A percentile compares a stretch with the other conserved stretches of the same genome.
Evolutionary conservation across 2,329 filamentous ascomycete species (phyloP).

Genomic region (Diaporthe destruens): DNA sequence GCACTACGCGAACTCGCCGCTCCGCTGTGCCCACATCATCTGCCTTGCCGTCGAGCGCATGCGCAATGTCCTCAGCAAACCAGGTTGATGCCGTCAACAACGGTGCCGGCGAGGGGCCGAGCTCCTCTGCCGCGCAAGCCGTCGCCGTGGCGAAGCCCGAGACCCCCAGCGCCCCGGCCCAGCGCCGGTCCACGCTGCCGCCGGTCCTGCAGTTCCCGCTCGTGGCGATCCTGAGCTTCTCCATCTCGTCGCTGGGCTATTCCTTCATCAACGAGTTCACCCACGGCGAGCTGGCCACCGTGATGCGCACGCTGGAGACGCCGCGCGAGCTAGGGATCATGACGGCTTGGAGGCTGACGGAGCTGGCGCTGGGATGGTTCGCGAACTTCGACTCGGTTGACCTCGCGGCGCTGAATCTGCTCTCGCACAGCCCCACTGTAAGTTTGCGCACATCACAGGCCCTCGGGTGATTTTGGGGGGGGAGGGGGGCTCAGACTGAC

Average conservation of each 20-base stretch:
- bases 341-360: slow-evolving; percentile 70
- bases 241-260: slow-evolving; percentile 74
- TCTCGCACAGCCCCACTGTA: slow-evolving; percentile 81
- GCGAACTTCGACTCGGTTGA: slow-evolving; percentile 80
- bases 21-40: neutral
- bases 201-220: slow-evolving; percentile 64
- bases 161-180: neutral
- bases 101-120: slow-evolving; percentile 37
- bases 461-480: neutral
- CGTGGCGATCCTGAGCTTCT: slow-evolving; percentile 67
- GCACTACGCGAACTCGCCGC: neutral
- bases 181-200: slow-evolving; percentile 56
- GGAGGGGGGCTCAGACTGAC: slow-evolving; percentile 40
- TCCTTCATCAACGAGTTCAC: slow-evolving; percentile 71
- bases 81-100: slow-evolving; percentile 20
- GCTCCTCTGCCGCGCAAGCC: slow-evolving; percentile 8
- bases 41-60: slow-evolving; percentile 1
- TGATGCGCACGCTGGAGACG: slow-evolving; percentile 74
- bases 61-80: slow-evolving; percentile 38
- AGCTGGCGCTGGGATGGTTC: slow-evolving; percentile 80
- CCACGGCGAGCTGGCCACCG: slow-evolving; percentile 73
- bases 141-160: slow-evolving; percentile 18
- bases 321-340: slow-evolving; percentile 71
- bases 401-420: slow-evolving; percentile 72
- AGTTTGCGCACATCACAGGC: slow-evolving; percentile 48